Evolutionary conservation across 306 rosid genomes (phyloP).

Genomic region (cucumber (Cucumis sativus)): Cucumber_9930_V3 NC_026658.2:2310501-2311000

Average conservation of each 20-base stretch:
- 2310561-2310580: not conserved
- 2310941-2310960: slow-evolving; percentile 77
- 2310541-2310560: not conserved
- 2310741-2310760: slow-evolving; percentile 9
- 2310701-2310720: not conserved
- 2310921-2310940: slow-evolving; percentile 60
- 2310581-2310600: not conserved
- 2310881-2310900: slow-evolving; percentile 59
- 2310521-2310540: not conserved
- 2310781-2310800: not conserved
- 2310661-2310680: slow-evolving; percentile 7
- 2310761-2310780: slow-evolving; percentile 5
- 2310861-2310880: slow-evolving; percentile 70
- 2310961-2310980: slow-evolving; percentile 58
- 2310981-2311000: slow-evolving; percentile 74
- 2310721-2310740: not conserved
- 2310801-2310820: not conserved
- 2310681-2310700: not conserved
- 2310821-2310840: slow-evolving; percentile 36
- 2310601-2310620: not conserved
- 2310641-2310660: not conserved
- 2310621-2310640: slow-evolving; percentile 4
- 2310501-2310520: not conserved
- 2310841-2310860: slow-evolving; percentile 4
- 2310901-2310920: slow-evolving; percentile 64